Percentiles rank a stretch among this genome's conserved stretches.
Evolutionary conservation across 2,329 filamentous ascomycete species (phyloP).

Genomic region (Ceratocystis colombiana): DNA sequence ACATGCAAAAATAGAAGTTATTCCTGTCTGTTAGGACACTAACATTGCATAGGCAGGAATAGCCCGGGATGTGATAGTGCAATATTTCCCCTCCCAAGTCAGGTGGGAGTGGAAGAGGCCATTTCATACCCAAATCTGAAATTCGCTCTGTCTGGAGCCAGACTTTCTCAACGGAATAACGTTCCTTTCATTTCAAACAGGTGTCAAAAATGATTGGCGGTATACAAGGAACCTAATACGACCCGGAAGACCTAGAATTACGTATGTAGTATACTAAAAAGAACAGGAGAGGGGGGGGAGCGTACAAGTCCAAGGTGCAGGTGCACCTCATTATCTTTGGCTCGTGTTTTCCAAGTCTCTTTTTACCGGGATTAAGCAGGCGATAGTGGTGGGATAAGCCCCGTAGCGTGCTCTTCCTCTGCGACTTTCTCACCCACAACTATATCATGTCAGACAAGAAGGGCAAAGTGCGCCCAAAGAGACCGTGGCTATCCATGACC

Average conservation of each 20-base stretch:
- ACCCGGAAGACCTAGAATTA: neutral
- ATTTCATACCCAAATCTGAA: neutral
- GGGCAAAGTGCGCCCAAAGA: neutral
- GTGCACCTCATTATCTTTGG: neutral
- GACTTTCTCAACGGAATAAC: neutral
- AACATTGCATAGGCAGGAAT: neutral
- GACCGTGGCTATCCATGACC: neutral
- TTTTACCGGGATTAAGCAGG: constrained; percentile 6
- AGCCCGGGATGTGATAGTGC: neutral
- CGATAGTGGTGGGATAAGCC: too few species aligned
- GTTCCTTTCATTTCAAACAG: constrained; percentile 14
- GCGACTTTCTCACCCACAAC: neutral
- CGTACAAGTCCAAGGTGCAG: too few species aligned
- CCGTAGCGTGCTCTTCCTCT: neutral
- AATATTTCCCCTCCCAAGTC: neutral
- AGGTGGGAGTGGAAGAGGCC: neutral
- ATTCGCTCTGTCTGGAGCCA: neutral
- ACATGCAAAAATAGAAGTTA: constrained; percentile 1
- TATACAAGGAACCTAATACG: neutral
- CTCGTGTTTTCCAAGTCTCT: neutral
- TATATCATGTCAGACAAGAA: constrained; percentile 1
- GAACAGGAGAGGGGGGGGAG: too few species aligned
- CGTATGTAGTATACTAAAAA: neutral
- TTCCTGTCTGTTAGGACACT: neutral
- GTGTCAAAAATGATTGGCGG: constrained; percentile 13